Evolutionary conservation across 306 rosid species (phyloP).

Genomic region (Cucurbita argyrosperma): DNA sequence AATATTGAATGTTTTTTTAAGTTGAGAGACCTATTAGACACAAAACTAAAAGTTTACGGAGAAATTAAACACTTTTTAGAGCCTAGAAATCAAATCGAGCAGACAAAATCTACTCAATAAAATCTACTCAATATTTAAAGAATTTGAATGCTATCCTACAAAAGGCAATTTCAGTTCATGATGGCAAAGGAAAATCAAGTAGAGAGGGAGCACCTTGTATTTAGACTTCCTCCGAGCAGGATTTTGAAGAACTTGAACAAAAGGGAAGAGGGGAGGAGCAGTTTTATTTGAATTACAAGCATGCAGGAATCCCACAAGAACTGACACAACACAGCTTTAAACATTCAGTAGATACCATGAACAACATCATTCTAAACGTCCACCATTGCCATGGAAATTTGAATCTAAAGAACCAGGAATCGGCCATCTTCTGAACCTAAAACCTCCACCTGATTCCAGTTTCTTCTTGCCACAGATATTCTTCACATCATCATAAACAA

Average conservation of each 20-base stretch:
- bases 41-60: no score
- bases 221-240: background rate
- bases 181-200: background rate
- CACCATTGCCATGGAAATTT: background rate
- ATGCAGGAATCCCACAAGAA: background rate
- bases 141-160: no score
- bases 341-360: constrained; percentile 3
- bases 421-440: constrained; percentile 15
- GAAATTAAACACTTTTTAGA: no score
- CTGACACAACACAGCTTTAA: background rate
- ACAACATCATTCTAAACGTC: background rate
- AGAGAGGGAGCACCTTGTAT: constrained; percentile 3
- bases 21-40: no score
- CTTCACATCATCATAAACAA: constrained; percentile 44
- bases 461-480: constrained; percentile 23
- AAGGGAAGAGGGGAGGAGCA: background rate
- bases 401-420: constrained; percentile 12
- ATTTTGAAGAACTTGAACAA: background rate
- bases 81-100: no score
- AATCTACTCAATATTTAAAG: no score
- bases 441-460: constrained; percentile 2
- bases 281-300: constrained; percentile 7
- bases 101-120: no score
- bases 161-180: background rate
- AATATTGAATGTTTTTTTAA: no score